Evolutionary conservation across 139 green algal genomes (phyloP), one percentile per base, ranked within the genome.

Genomic region (Trebouxia sp.): DNA sequence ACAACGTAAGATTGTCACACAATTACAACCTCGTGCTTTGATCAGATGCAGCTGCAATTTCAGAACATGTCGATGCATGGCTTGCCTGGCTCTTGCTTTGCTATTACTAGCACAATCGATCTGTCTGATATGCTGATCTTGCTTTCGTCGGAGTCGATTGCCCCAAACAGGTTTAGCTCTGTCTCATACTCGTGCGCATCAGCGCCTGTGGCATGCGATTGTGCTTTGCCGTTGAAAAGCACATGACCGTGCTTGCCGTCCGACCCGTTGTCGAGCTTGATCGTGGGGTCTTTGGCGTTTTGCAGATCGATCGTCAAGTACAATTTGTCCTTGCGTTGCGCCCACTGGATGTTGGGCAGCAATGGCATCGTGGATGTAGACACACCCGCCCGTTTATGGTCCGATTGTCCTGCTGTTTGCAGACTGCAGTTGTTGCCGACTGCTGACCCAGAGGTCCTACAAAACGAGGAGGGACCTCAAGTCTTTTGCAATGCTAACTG

Each of bases 301-400:
- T 95, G 89, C 32, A 95, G 75, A 50, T 97, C 93, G 47, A 97
- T 91, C 11, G 92, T 96, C 10, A 97, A 24, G 51, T 90, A 93
- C 26, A 97, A 62, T 22, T 85, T 80, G 70, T 95, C 92, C 28
- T 84, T 89, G 6, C 90, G 83, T 82, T 96, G 92, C 0, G 92
- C 90, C 92, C 92, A 96, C 20, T 89, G 51, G 4, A 95, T 86
- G 3, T 86, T 88, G 6, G 92, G 91, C 24, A 87, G 55, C 17
- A 86, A 38, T 1, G 45, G 45, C 55, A 84, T 80, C 32, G 24
- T 83, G 66, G 26, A 24, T n/a, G n/a, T n/a, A n/a, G n/a, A n/a
- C n/a, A n/a, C n/a, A n/a, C n/a, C n/a, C n/a, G n/a, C n/a, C n/a
- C n/a, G n/a, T n/a, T n/a, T n/a, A n/a, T n/a, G n/a, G n/a, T n/a